A percentile compares a stretch with the other conserved stretches of the same genome.
Evolutionary conservation across 805 yeast genomes (phyloP).

Genomic region (Sugiyamaella floridensis): DNA sequence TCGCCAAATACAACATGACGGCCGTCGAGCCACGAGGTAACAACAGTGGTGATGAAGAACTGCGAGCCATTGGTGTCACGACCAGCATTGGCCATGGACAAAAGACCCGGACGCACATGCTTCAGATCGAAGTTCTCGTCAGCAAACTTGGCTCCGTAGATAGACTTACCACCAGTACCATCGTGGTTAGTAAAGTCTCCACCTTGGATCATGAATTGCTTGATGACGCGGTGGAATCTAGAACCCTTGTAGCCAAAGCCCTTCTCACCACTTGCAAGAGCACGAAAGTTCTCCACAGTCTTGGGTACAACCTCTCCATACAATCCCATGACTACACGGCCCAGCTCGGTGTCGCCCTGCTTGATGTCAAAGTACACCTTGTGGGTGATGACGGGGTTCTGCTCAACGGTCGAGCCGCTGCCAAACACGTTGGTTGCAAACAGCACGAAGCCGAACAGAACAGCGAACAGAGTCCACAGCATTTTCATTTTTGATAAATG

Average conservation of each 20-base stretch:
- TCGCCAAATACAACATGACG: slow-evolving; percentile 96
- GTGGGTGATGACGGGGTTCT: slow-evolving; percentile 51
- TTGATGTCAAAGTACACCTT: slow-evolving; percentile 80
- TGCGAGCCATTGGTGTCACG: slow-evolving; percentile 77
- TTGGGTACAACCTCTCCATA: slow-evolving; percentile 83
- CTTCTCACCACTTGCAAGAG: slow-evolving; percentile 69
- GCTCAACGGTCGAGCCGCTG: slow-evolving; percentile 10
- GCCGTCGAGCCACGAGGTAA: slow-evolving; percentile 88
- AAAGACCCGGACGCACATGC: slow-evolving; percentile 55
- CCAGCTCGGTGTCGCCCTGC: slow-evolving; percentile 70
- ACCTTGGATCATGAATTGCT: slow-evolving; percentile 76
- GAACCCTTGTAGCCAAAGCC: slow-evolving; percentile 58
- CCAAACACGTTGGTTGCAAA: slow-evolving; percentile 16
- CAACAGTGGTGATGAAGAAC: slow-evolving; percentile 89
- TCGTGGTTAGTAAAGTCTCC: slow-evolving; percentile 64
- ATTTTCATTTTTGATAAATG: slow-evolving; percentile 19
- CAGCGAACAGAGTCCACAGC: slow-evolving; percentile 20
- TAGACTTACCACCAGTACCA: slow-evolving; percentile 74
- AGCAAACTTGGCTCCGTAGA: slow-evolving; percentile 62
- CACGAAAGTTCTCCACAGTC: slow-evolving; percentile 83
- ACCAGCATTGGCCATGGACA: slow-evolving; percentile 77
- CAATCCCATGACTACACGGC: slow-evolving; percentile 79
- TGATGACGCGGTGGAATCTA: slow-evolving; percentile 66
- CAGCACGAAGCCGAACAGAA: slow-evolving; percentile 15
- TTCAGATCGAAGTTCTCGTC: slow-evolving; percentile 69